Conservation (phyloP, 768 basidiomycete genomes). For the Phylloporus rhodoxanthus region DNA sequence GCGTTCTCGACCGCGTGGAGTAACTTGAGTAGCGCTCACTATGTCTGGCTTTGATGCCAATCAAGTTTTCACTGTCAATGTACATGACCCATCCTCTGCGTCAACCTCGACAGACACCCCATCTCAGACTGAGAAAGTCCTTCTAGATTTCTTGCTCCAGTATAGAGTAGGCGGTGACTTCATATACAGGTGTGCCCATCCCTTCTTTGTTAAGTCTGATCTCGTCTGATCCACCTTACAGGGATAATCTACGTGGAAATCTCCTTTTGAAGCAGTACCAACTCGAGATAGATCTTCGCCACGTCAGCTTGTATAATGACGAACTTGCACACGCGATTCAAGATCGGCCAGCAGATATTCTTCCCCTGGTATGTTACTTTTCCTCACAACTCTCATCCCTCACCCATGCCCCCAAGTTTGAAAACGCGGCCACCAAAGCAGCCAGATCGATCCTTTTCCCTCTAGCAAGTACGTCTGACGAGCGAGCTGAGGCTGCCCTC, state of each 20-base stretch:
- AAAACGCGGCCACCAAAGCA: conserved; percentile 81
- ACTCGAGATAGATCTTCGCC: conserved; percentile 80
- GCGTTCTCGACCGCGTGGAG: conserved; percentile 3
- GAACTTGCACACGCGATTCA: conserved; percentile 90
- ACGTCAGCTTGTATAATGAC: conserved; percentile 82
- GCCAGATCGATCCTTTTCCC: conserved; percentile 83
- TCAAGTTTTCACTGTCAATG: conserved; percentile 73
- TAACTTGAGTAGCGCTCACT: conserved; percentile 1
- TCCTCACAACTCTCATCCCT: background rate
- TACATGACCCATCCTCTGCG: conserved; percentile 54
- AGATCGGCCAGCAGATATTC: conserved; percentile 79
- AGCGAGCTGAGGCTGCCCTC: conserved; percentile 41
- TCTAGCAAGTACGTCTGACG: conserved; percentile 48
- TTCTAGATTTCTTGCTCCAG: conserved; percentile 81
- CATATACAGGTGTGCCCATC: conserved; percentile 67
- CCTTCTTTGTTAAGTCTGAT: background rate
- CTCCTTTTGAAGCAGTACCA: conserved; percentile 82
- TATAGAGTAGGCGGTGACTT: conserved; percentile 90
- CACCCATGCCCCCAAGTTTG: conserved; percentile 54
- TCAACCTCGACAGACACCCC: conserved; percentile 61
- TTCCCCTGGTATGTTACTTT: conserved; percentile 64
- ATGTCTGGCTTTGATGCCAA: conserved; percentile 91
- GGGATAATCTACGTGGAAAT: conserved; percentile 87
- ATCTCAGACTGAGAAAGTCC: conserved; percentile 72
- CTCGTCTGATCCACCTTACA: conserved; percentile 13